These are phyloP conservation scores for Cercospora brassicicola DNA, from an alignment of 2,329 filamentous ascomycete species.

Conservation along the genomic window DNA sequence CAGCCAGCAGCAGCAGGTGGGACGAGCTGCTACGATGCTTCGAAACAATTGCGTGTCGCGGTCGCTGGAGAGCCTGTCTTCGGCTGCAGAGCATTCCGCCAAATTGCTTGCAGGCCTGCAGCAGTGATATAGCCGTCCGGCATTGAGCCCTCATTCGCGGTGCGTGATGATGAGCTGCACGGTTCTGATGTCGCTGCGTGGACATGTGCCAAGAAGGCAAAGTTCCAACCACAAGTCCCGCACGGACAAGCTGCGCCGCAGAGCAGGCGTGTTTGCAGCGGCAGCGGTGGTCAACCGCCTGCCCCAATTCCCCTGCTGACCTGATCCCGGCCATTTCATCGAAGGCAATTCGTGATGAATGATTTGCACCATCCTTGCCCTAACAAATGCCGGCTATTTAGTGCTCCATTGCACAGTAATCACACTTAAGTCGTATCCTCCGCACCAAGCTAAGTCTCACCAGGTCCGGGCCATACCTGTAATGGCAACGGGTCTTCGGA, in stretches of 20 bases:
- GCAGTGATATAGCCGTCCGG: neutral
- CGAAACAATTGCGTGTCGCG: neutral
- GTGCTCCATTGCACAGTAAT: neutral
- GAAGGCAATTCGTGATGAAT: neutral
- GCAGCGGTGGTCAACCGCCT: neutral
- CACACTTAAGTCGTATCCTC: neutral
- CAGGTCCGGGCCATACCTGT: neutral
- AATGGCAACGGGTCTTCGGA: neutral
- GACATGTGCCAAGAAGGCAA: neutral
- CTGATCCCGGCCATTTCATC: neutral
- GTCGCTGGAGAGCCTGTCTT: neutral
- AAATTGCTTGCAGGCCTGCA: neutral
- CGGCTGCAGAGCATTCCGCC: neutral
- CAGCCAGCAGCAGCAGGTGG: neutral
- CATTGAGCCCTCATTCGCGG: neutral
- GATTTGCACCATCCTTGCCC: neutral
- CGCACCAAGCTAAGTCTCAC: neutral
- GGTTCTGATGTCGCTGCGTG: neutral
- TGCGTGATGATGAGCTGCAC: neutral
- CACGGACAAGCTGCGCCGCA: neutral
- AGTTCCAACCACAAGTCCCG: neutral
- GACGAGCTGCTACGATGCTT: neutral
- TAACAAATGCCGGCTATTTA: neutral
- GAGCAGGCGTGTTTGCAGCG: neutral
- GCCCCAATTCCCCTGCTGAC: neutral